These are phyloP conservation scores for Pleomassaria siparia DNA, from an alignment of 2,329 filamentous ascomycete genomes.

Conservation along the genomic window DNA sequence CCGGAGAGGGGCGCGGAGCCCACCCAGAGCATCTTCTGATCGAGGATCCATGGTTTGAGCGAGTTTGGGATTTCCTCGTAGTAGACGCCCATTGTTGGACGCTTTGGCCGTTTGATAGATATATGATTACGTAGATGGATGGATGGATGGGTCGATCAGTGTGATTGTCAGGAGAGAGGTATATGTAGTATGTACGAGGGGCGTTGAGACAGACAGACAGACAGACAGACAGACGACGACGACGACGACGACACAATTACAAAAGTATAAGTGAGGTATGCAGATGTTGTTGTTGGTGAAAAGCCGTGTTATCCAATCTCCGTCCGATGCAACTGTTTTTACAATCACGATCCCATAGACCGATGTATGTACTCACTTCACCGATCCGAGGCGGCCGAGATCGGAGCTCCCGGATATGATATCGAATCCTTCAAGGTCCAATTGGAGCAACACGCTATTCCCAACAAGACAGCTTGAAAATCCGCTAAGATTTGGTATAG, in stretches of 20 bases:
- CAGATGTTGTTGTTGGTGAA: no score
- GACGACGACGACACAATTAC: no score
- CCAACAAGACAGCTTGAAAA: no score
- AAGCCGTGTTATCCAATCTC: no score
- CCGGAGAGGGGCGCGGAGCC: conserved; percentile 45
- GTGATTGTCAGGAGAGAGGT: no score
- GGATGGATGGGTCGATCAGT: background rate
- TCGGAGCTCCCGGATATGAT: conserved; percentile 1
- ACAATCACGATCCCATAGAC: no score
- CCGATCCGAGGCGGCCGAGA: background rate
- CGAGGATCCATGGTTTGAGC: conserved; percentile 45
- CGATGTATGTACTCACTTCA: no score
- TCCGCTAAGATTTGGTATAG: no score
- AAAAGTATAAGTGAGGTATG: no score
- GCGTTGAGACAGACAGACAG: no score
- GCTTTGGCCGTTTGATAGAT: conserved; percentile 8
- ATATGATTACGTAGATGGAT: background rate
- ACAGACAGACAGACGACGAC: background rate
- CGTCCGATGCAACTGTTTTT: no score
- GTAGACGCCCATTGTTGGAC: conserved; percentile 51
- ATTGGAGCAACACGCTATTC: background rate
- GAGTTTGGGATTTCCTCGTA: conserved; percentile 46
- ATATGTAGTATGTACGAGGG: no score
- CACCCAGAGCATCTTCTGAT: conserved; percentile 50
- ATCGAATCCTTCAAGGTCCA: background rate